Conservation (phyloP, 2,329 filamentous ascomycete genomes). For the Trichoderma cornu-damae region DNA sequence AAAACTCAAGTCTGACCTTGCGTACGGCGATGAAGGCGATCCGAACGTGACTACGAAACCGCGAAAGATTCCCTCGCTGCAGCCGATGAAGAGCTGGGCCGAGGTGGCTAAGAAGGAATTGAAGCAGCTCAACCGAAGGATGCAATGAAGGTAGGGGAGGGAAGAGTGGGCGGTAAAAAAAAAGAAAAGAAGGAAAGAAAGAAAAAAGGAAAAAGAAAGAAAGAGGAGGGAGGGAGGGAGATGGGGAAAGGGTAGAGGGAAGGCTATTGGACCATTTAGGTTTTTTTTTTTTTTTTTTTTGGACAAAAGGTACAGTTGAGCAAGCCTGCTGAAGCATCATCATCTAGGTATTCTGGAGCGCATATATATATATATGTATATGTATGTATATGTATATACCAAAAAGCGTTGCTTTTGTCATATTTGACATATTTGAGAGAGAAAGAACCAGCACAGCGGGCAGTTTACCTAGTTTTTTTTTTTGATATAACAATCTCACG, state of each 20-base stretch:
- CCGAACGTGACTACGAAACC: constrained; percentile 22
- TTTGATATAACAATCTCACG: not conserved
- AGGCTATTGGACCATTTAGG: too few relatives aligned
- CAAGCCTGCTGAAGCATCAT: too few relatives aligned
- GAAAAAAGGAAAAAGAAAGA: not conserved
- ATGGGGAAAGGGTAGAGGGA: too few relatives aligned
- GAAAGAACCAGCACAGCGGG: not conserved
- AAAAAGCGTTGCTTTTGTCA: not conserved
- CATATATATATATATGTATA: too few relatives aligned
- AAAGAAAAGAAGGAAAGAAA: not conserved
- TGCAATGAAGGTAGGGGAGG: not conserved
- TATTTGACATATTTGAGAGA: not conserved
- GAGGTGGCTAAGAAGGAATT: constrained; percentile 33
- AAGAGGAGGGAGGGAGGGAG: too few relatives aligned
- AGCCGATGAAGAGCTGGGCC: constrained; percentile 38
- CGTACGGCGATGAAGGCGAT: constrained; percentile 18
- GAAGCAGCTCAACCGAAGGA: not conserved
- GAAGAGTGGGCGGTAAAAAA: not conserved
- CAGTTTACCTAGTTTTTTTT: not conserved
- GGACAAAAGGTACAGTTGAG: too few relatives aligned
- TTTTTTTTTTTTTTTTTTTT: too few relatives aligned
- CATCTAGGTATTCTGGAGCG: too few relatives aligned
- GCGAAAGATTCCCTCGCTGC: constrained; percentile 30
- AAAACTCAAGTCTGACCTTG: constrained; percentile 18
- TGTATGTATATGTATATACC: not conserved